Percentiles rank a stretch among this genome's conserved stretches.
Conservation (phyloP, 2,329 filamentous ascomycete species). For the Talaromyces atroroseus region DNA sequence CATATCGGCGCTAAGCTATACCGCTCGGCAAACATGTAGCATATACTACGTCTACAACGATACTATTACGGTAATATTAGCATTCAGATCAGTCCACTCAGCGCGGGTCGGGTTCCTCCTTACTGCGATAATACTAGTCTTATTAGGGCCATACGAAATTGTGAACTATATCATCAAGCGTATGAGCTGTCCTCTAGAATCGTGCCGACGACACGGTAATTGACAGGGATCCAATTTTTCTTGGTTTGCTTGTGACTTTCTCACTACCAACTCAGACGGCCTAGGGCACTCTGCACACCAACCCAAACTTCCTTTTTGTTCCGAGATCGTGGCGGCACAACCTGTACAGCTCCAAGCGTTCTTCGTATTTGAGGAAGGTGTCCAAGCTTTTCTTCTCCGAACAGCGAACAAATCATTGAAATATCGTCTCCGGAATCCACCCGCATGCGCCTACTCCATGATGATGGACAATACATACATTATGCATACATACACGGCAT, state of each 20-base stretch:
- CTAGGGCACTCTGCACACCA: constrained; percentile 3
- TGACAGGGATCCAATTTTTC: neutral
- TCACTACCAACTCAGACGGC: neutral
- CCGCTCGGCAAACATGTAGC: neutral
- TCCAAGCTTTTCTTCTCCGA: neutral
- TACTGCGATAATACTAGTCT: constrained; percentile 10
- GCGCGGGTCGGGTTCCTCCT: neutral
- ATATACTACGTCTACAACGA: neutral
- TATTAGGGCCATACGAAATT: neutral
- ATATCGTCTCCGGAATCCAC: neutral
- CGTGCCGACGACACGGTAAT: neutral
- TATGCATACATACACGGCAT: neutral
- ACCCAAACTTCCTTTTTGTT: constrained; percentile 11
- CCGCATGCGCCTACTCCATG: neutral
- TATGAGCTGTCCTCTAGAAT: constrained; percentile 9
- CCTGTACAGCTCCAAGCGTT: neutral
- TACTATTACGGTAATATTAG: neutral
- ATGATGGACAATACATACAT: neutral
- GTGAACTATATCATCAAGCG: constrained; percentile 1
- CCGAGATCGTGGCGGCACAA: constrained; percentile 13
- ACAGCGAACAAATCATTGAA: neutral
- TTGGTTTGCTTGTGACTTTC: neutral
- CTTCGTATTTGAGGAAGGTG: neutral
- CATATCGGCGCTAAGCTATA: neutral
- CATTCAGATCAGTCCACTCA: neutral